Evolutionary conservation across 805 yeast species (phyloP), one percentile per base, ranked within the genome.

Genomic region (Isabelozyma rhagii): DNA sequence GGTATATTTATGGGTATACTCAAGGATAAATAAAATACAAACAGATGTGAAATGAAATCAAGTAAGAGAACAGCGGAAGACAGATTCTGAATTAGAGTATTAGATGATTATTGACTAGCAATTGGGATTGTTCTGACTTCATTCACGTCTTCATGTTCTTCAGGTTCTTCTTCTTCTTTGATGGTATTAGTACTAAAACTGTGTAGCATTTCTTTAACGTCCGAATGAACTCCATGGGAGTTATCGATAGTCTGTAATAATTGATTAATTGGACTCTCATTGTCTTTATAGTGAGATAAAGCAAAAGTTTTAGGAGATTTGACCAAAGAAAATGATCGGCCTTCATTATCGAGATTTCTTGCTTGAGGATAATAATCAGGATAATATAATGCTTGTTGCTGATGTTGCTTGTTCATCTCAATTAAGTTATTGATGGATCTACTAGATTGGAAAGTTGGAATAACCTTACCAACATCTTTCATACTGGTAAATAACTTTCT

Each of bases 241-340:
- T 54, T 47, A 34, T 48, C 50, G 2, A 53, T 44, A 1, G 64
- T 52, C 45, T 61, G 61, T 42, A 71, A 58, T 50, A 71, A 62
- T 51, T 71, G 74, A 49, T 57, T 60, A 25, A 71, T 59, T 9
- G 75, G 76, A 50, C 74, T 69, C 51, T 66, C 72, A 15, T 60
- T 54, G 25, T 69, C 72, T 44, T 66, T 66, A 55, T 62, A 64
- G 51, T 70, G 59, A 7, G 75, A 57, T 46, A 73, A 61, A 27
- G 74, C 64, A 52, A 64, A 72, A 0, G 72, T 70, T 55, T 73
- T 73, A 18, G 78, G 78, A 8, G 75, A 69, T 50, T 73, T 73
- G 8, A 71, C 75, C 47, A 68, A 57, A 6, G 67, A 57, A 40
- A 55, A 56, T 4, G 55, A 43, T 8, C 57, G 49, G 40, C 49